phyloP scores from a whole-genome alignment of 208 protist species.

The Crithidia sp. region DNA sequence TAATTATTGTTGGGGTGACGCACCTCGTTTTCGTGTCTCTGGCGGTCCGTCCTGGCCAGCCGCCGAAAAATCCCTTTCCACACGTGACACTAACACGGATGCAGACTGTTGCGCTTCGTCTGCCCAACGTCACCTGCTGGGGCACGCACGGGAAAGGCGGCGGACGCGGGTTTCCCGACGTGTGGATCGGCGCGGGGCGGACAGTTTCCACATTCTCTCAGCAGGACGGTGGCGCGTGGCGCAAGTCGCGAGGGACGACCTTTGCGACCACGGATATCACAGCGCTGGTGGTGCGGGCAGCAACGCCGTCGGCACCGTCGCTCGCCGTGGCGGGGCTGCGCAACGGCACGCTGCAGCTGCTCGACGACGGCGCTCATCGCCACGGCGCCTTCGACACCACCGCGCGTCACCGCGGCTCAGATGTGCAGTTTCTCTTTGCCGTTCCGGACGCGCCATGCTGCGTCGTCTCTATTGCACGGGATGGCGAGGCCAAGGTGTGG shows the following conservation, averaged over 20 bases:
- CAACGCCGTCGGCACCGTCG: slow-evolving; percentile 5
- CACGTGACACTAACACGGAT: slow-evolving; percentile 13
- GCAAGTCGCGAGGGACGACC: slow-evolving; percentile 15
- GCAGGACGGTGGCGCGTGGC: slow-evolving; percentile 9
- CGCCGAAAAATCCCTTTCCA: neutral
- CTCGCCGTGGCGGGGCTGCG: slow-evolving; percentile 43
- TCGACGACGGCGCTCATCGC: slow-evolving; percentile 13
- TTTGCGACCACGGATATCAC: slow-evolving; percentile 35
- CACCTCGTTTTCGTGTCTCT: slow-evolving; percentile 3
- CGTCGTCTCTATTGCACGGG: slow-evolving; percentile 60
- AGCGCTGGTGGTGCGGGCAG: slow-evolving; percentile 10
- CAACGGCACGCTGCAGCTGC: slow-evolving; percentile 59
- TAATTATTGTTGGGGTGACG: neutral
- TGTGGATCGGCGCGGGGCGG: slow-evolving; percentile 28
- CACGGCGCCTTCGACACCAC: slow-evolving; percentile 29
- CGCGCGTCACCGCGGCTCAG: slow-evolving; percentile 37
- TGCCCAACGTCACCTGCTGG: slow-evolving; percentile 26
- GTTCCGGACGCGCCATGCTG: slow-evolving; percentile 39
- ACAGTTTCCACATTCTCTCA: slow-evolving; percentile 21
- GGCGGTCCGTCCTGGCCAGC: neutral
- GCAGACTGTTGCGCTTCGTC: slow-evolving; percentile 9
- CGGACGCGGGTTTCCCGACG: neutral
- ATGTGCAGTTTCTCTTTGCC: slow-evolving; percentile 38
- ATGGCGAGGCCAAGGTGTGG: slow-evolving; percentile 67
- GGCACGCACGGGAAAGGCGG: neutral